Conservation (phyloP, 805 yeast species). For the Lipomyces yamanashiensis region DNA sequence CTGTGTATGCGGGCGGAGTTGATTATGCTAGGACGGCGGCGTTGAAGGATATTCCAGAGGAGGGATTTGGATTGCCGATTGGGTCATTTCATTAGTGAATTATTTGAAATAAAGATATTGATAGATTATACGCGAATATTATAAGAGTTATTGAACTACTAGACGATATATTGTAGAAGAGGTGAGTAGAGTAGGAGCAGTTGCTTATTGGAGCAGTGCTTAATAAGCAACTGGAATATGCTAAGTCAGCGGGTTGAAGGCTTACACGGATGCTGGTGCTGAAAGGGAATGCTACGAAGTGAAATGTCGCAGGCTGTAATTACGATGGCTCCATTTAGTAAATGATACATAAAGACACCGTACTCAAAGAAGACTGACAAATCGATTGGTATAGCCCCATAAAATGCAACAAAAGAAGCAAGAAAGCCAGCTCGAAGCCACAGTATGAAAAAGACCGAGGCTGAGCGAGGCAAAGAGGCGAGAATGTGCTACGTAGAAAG, state of each 20-base stretch:
- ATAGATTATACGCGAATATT: too few species aligned
- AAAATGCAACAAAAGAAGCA: not conserved
- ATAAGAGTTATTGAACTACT: not conserved
- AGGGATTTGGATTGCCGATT: conserved; percentile 17
- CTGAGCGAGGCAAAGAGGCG: conserved; percentile 20
- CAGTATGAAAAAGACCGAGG: conserved; percentile 3
- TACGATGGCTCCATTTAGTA: conserved; percentile 5
- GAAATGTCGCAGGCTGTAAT: conserved; percentile 9
- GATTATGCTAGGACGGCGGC: conserved; percentile 23
- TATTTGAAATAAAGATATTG: not conserved
- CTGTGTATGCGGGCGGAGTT: conserved; percentile 27
- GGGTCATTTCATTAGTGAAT: not conserved
- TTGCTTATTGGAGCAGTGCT: not conserved
- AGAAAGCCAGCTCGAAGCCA: conserved; percentile 14
- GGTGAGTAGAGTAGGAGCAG: too few species aligned
- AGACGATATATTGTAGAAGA: too few species aligned
- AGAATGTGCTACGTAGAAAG: not conserved
- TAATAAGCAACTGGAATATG: not conserved
- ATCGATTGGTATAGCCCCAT: conserved; percentile 2
- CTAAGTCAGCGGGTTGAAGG: not conserved
- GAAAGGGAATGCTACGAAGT: not conserved
- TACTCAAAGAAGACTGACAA: conserved; percentile 9
- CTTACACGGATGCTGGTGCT: not conserved
- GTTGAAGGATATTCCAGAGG: conserved; percentile 11
- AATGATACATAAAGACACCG: conserved; percentile 4